Conservation (phyloP, 2,329 filamentous ascomycete species). For the Talaromyces sp. region DNA sequence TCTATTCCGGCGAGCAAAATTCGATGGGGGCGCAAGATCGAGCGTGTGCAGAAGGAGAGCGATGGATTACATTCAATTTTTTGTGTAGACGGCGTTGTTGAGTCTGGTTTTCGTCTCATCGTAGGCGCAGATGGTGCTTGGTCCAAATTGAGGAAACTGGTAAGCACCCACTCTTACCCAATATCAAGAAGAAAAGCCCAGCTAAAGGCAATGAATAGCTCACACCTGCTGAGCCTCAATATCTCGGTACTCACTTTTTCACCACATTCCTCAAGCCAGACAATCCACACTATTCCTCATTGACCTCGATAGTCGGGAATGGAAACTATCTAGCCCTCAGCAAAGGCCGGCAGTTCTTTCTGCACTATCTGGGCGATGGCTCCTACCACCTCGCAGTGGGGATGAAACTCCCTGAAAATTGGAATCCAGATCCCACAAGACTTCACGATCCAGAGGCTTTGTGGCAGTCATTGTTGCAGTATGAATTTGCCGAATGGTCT, state of each 20-base stretch:
- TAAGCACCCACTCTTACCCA: conserved; percentile 23
- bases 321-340: conserved; percentile 21
- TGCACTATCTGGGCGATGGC: conserved; percentile 24
- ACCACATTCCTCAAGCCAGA: conserved; percentile 13
- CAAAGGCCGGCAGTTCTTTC: conserved; percentile 21
- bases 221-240: conserved; percentile 33
- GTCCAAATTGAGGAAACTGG: conserved; percentile 37
- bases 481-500: conserved; percentile 17
- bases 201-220: conserved; percentile 21
- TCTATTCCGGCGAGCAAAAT: conserved; percentile 34
- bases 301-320: conserved; percentile 24
- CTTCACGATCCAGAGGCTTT: not conserved
- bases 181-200: not conserved
- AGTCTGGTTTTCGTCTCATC: conserved; percentile 43
- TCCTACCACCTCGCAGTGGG: conserved; percentile 18
- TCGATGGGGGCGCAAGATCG: conserved; percentile 31
- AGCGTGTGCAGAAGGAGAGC: conserved; percentile 18
- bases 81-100: conserved; percentile 30
- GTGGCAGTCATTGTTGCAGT: conserved; percentile 10
- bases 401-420: conserved; percentile 12
- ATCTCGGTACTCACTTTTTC: conserved; percentile 34
- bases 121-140: conserved; percentile 51
- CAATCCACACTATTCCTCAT: conserved; percentile 29
- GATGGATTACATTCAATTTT: conserved; percentile 19
- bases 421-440: conserved; percentile 18